Evolutionary conservation across 2,329 filamentous ascomycete genomes (phyloP).

Genomic region (Xenosphaeropsis pyriputrescens): DNA sequence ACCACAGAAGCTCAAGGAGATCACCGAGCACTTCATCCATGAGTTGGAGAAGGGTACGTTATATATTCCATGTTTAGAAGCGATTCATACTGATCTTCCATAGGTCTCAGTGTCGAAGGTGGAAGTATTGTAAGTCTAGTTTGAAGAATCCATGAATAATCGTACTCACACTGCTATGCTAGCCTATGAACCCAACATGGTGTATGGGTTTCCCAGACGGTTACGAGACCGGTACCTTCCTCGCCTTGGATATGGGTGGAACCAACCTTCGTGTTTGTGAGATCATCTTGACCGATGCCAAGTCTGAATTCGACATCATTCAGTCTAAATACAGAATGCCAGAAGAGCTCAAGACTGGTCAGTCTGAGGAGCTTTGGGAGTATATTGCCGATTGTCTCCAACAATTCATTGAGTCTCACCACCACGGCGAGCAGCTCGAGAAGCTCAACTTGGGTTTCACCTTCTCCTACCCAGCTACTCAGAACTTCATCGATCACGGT

Average conservation of each 20-base stretch:
- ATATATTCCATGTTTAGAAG: background rate
- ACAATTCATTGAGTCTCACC: slow-evolving; percentile 80
- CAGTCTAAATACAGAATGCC: slow-evolving; percentile 96
- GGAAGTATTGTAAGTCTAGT: slow-evolving; percentile 68
- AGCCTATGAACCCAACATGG: slow-evolving; percentile 99
- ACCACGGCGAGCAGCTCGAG: slow-evolving; percentile 48
- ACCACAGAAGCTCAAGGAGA: slow-evolving; percentile 68
- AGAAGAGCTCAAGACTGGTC: slow-evolving; percentile 77
- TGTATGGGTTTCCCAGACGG: slow-evolving; percentile 82
- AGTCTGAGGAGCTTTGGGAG: slow-evolving; percentile 78
- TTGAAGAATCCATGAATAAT: background rate
- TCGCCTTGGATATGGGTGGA: slow-evolving; percentile 90
- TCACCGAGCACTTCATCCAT: slow-evolving; percentile 76
- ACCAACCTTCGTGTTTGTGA: slow-evolving; percentile 93
- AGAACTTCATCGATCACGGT: slow-evolving; percentile 87
- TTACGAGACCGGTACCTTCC: slow-evolving; percentile 71
- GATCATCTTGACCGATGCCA: slow-evolving; percentile 74
- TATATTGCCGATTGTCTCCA: slow-evolving; percentile 88
- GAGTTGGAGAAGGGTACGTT: slow-evolving; percentile 70
- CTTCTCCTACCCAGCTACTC: slow-evolving; percentile 88
- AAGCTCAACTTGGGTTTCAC: slow-evolving; percentile 80
- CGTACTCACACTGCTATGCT: slow-evolving; percentile 9
- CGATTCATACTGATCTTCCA: slow-evolving; percentile 2
- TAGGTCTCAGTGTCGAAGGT: slow-evolving; percentile 72
- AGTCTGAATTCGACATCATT: slow-evolving; percentile 85